Base-by-base conservation (phyloP, 2,329 filamentous ascomycete species). In the Didymosphaeria variabile region DNA sequence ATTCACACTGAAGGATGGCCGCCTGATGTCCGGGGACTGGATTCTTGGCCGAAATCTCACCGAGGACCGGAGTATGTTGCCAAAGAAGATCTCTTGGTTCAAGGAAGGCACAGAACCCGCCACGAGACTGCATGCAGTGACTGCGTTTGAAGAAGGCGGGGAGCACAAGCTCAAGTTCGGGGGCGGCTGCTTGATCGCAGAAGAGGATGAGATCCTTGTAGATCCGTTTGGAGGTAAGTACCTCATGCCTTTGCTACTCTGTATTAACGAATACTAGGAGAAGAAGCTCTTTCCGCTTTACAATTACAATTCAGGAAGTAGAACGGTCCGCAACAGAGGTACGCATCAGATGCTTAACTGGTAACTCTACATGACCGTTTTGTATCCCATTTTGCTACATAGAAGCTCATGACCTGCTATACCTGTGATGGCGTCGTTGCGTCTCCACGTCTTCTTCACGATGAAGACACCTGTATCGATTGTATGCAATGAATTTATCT, bases 1-100 rank as follows among this genome's bases (percentile, higher is more conserved):
- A 2, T 72, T 73, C 59, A 69, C 59, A n/a, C 65, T 73, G 8
- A 59, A 70, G 29, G 56, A 71, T 26, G 66, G 67, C 9, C 58
- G 64, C 0, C 62, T 73, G 13, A 52, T 63, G 44, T 66, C 60
- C 32, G 70, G 63, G 21, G 62, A 67, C 19, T 71, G 66, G 67
- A 44, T 66, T 17, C 54, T 73, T 7, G 68, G 65, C n/a, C 68
- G 70, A 4, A 59, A 62, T 7, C 46, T 32, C 17, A 66, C 62
- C 3, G 71, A 72, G 42, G 66, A 73, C 29, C 63, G 70, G 17
- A 71, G 67, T 45, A 55, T 73, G 42, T 52, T 67, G 5, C 71
- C 71, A 5, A 73, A 73, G 56, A 56, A 62, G 29, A 61, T 73
- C 4, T 58, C 66, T 17, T 73, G 71, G 71, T 73, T 71, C 58